phyloP scores from a whole-genome alignment of 1,284 basidiomycete species.

The Irpex sp. region DNA sequence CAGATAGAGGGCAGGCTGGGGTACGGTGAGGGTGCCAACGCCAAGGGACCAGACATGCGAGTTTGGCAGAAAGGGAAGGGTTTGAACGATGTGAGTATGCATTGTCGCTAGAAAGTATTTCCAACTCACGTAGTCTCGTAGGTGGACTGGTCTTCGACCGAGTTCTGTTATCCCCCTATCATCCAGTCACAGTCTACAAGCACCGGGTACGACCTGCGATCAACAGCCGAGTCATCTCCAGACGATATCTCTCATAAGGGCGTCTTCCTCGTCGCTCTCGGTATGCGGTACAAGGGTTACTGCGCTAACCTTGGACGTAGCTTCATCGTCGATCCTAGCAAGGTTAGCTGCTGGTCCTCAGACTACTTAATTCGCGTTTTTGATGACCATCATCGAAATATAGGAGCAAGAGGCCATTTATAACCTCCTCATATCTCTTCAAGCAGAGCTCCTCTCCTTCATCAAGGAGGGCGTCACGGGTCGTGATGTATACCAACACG shows the following conservation, averaged over 20 bases:
- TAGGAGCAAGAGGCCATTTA: slow-evolving; percentile 91
- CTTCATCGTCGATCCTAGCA: slow-evolving; percentile 92
- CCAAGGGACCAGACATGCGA: slow-evolving; percentile 84
- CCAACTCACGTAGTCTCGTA: slow-evolving; percentile 25
- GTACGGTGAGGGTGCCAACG: slow-evolving; percentile 71
- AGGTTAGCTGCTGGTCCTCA: slow-evolving; percentile 43
- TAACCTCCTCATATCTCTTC: slow-evolving; percentile 73
- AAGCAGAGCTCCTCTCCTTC: slow-evolving; percentile 72
- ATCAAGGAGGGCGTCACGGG: slow-evolving; percentile 80
- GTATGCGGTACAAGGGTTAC: slow-evolving; percentile 91
- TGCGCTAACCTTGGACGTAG: slow-evolving; percentile 91
- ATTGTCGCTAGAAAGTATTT: background rate
- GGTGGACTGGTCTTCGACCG: slow-evolving; percentile 86
- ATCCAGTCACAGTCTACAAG: slow-evolving; percentile 88
- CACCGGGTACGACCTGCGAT: slow-evolving; percentile 84
- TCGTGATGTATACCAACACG: slow-evolving; percentile 80
- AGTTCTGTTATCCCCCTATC: slow-evolving; percentile 94
- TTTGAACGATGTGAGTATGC: slow-evolving; percentile 60
- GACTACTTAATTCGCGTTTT: background rate
- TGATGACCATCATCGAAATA: background rate
- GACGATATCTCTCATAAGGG: slow-evolving; percentile 89
- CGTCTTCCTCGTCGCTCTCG: slow-evolving; percentile 85
- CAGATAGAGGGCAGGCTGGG: slow-evolving; percentile 87
- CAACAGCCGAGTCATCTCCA: slow-evolving; percentile 80
- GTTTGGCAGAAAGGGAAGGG: slow-evolving; percentile 81